Percentiles rank a stretch among this genome's conserved stretches.
Evolutionary conservation across 345 rosid species (phyloP).

Genomic region (Lumnitzera littorea): DNA sequence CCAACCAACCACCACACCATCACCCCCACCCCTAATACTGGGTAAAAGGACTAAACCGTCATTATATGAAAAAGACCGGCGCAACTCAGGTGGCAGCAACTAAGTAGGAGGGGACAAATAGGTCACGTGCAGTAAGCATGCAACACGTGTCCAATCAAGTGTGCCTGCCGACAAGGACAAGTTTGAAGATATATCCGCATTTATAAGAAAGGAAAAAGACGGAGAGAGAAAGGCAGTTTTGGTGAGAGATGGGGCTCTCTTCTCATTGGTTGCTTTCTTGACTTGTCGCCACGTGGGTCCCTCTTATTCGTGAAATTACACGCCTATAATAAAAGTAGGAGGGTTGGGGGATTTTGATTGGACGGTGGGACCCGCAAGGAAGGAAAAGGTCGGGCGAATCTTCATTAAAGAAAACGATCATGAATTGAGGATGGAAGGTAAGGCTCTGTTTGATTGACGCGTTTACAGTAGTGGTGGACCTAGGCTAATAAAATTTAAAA

Average conservation of each 20-base stretch:
- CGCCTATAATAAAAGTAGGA: slow-evolving; percentile 5
- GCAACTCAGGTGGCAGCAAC: slow-evolving; percentile 5
- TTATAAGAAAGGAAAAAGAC: neutral
- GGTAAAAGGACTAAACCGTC: neutral
- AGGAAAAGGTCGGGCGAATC: slow-evolving; percentile 6
- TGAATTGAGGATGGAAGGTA: neutral
- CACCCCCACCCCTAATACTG: too few relatives aligned
- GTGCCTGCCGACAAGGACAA: slow-evolving; percentile 11
- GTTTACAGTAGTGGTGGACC: neutral
- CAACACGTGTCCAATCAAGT: slow-evolving; percentile 6
- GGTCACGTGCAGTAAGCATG: slow-evolving; percentile 6
- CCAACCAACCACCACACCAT: too few relatives aligned
- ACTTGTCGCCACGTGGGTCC: slow-evolving; percentile 8
- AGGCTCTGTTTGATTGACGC: slow-evolving; percentile 16
- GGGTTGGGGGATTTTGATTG: slow-evolving; percentile 4
- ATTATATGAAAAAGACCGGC: neutral
- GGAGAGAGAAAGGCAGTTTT: neutral
- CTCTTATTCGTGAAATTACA: slow-evolving; percentile 14
- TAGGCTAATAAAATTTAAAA: neutral
- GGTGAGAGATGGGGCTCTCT: slow-evolving; percentile 11
- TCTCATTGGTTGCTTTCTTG: slow-evolving; percentile 19
- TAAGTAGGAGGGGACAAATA: neutral
- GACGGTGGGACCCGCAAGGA: slow-evolving; percentile 10
- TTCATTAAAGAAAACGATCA: slow-evolving; percentile 5
- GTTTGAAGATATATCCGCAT: neutral